These are phyloP conservation scores for Diutina sp. DNA, from an alignment of 1,139 yeast species.

Conservation along the genomic window DNA sequence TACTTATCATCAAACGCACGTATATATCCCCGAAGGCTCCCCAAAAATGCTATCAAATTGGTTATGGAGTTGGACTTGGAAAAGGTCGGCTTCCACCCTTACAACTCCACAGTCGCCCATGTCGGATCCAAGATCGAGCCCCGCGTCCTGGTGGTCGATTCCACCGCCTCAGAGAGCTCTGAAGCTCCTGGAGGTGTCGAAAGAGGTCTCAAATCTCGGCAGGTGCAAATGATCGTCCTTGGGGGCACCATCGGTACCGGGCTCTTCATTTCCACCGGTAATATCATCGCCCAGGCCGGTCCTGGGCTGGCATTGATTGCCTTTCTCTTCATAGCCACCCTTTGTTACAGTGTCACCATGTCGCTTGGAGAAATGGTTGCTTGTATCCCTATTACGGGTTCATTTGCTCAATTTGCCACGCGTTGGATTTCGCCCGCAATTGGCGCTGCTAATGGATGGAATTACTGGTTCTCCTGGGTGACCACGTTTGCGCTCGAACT, in stretches of 20 bases:
- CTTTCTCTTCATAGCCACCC: slow-evolving; percentile 36
- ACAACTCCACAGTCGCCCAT: not conserved
- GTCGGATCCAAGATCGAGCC: not conserved
- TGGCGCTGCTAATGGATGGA: slow-evolving; percentile 11
- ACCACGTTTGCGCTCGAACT: slow-evolving; percentile 15
- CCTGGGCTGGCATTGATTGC: slow-evolving; percentile 51
- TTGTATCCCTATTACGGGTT: slow-evolving; percentile 48
- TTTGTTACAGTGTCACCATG: slow-evolving; percentile 45
- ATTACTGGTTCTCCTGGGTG: slow-evolving; percentile 18
- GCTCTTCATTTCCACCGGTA: slow-evolving; percentile 52
- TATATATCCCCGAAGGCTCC: too few relatives aligned
- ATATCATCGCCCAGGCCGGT: slow-evolving; percentile 50
- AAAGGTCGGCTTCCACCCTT: not conserved
- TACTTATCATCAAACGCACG: too few relatives aligned
- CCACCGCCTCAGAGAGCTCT: not conserved
- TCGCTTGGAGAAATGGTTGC: slow-evolving; percentile 54
- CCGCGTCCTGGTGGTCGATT: not conserved
- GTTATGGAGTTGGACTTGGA: not conserved
- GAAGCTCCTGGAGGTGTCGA: not conserved
- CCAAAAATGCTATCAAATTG: too few relatives aligned
- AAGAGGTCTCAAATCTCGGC: slow-evolving; percentile 26
- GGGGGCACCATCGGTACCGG: slow-evolving; percentile 70
- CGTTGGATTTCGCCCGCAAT: slow-evolving; percentile 14
- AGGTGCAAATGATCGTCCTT: slow-evolving; percentile 53
- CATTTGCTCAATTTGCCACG: slow-evolving; percentile 50